Conservation (phyloP, 1,284 basidiomycete genomes). For the Ceratobasidium sp. region DNA sequence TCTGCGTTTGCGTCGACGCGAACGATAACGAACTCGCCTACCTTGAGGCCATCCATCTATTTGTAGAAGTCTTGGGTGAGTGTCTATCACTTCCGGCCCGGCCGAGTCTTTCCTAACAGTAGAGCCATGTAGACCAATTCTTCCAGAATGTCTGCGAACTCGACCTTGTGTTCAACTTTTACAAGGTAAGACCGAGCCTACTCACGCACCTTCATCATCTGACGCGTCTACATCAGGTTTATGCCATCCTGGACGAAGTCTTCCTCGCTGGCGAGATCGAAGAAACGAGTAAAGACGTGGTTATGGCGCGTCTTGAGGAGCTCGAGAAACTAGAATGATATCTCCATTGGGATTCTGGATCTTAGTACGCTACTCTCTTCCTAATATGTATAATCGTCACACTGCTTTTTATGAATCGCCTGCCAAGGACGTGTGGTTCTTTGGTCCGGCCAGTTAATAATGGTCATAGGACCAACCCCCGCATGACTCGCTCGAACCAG, state of each 20-base stretch:
- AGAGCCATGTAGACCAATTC: constrained; percentile 81
- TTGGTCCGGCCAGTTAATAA: too few species aligned
- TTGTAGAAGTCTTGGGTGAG: constrained; percentile 97
- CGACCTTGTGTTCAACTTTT: constrained; percentile 98
- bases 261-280: constrained; percentile 99
- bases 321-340: constrained; percentile 89
- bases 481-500: too few species aligned
- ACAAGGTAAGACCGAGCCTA: constrained; percentile 74
- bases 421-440: too few species aligned
- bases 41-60: constrained; percentile 96
- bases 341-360: not conserved
- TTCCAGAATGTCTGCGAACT: constrained; percentile 99
- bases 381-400: constrained; percentile 29
- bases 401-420: constrained; percentile 1
- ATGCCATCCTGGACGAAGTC: constrained; percentile 97
- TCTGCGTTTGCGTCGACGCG: constrained; percentile 96
- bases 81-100: constrained; percentile 44
- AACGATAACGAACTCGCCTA: constrained; percentile 99
- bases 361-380: constrained; percentile 29
- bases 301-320: constrained; percentile 89
- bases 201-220: constrained; percentile 45
- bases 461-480: too few species aligned
- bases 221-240: constrained; percentile 70
- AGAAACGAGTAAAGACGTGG: constrained; percentile 97
- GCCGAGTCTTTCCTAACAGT: not conserved